phyloP scores from a whole-genome alignment of 2,329 filamentous ascomycete genomes.

The Ampelomyces quisqualis region DNA sequence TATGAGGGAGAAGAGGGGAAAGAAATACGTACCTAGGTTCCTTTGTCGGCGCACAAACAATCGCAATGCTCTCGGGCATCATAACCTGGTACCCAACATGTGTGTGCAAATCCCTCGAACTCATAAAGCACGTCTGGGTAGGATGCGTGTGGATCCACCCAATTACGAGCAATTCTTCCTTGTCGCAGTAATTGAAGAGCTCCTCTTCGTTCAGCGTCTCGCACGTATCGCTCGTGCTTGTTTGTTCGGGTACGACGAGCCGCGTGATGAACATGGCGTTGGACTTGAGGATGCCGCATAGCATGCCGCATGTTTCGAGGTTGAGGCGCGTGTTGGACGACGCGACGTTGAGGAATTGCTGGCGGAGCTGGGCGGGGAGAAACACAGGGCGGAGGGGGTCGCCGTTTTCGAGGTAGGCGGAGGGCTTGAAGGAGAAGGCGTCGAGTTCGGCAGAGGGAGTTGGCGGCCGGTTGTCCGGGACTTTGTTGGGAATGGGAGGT shows the following conservation, averaged over 20 bases:
- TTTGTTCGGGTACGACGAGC: slow-evolving; percentile 88
- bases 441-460: slow-evolving; percentile 49
- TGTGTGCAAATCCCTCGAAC: slow-evolving; percentile 88
- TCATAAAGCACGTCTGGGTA: slow-evolving; percentile 97
- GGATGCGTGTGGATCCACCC: slow-evolving; percentile 99
- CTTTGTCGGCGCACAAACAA: slow-evolving; percentile 88
- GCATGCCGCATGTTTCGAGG: slow-evolving; percentile 91
- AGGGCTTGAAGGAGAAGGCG: slow-evolving; percentile 77
- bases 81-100: slow-evolving; percentile 94
- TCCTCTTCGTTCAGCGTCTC: slow-evolving; percentile 85
- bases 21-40: slow-evolving; percentile 66
- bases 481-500: slow-evolving; percentile 38
- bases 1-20: slow-evolving; percentile 1
- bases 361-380: slow-evolving; percentile 72
- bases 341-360: slow-evolving; percentile 72
- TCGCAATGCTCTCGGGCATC: slow-evolving; percentile 93
- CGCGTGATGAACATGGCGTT: slow-evolving; percentile 91
- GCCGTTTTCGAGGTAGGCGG: slow-evolving; percentile 87
- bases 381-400: slow-evolving; percentile 84
- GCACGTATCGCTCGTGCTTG: slow-evolving; percentile 87
- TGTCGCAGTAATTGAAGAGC: slow-evolving; percentile 86
- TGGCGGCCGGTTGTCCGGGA: slow-evolving; percentile 34
- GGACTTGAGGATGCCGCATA: slow-evolving; percentile 86
- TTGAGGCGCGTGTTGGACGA: slow-evolving; percentile 74
- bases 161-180: slow-evolving; percentile 77